These are phyloP conservation scores for Gomphus sp. DNA, from an alignment of 1,284 basidiomycete species.

Conservation along the genomic window DNA sequence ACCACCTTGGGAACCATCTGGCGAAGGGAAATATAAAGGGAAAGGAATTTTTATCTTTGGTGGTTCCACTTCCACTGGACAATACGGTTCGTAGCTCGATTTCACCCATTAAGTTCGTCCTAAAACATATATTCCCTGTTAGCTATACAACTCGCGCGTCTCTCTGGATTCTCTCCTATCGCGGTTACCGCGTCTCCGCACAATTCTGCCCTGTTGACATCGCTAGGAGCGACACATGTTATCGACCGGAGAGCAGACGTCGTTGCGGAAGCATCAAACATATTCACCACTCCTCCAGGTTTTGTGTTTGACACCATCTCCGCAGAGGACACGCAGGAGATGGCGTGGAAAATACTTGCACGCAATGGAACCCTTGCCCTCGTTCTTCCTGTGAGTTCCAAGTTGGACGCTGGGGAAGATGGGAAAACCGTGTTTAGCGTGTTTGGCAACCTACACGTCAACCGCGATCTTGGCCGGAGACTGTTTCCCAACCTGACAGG, in stretches of 20 bases:
- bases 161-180: conserved; percentile 22
- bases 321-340: background rate
- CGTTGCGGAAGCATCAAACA: background rate
- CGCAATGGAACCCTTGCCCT: background rate
- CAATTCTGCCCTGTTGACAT: conserved; percentile 11
- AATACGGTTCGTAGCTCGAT: conserved; percentile 22
- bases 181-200: conserved; percentile 14
- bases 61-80: conserved; percentile 32
- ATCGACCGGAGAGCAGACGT: conserved; percentile 11
- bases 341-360: conserved; percentile 1
- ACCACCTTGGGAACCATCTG: conserved; percentile 19
- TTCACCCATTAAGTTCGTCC: conserved; percentile 2
- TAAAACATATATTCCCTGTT: background rate
- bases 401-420: conserved; percentile 16
- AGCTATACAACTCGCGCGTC: conserved; percentile 34
- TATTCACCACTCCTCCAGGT: conserved; percentile 13
- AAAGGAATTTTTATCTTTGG: conserved; percentile 33
- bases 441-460: conserved; percentile 19
- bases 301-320: conserved; percentile 3
- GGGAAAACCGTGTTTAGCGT: conserved; percentile 19
- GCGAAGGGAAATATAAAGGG: conserved; percentile 25
- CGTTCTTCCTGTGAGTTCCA: conserved; percentile 14
- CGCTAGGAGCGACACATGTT: conserved; percentile 13
- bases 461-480: conserved; percentile 18
- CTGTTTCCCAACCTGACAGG: conserved; percentile 22